Evolutionary conservation across 2,329 filamentous ascomycete genomes (phyloP), one percentile per base, ranked within the genome.

Genomic region (Apiospora saccharicola): DNA sequence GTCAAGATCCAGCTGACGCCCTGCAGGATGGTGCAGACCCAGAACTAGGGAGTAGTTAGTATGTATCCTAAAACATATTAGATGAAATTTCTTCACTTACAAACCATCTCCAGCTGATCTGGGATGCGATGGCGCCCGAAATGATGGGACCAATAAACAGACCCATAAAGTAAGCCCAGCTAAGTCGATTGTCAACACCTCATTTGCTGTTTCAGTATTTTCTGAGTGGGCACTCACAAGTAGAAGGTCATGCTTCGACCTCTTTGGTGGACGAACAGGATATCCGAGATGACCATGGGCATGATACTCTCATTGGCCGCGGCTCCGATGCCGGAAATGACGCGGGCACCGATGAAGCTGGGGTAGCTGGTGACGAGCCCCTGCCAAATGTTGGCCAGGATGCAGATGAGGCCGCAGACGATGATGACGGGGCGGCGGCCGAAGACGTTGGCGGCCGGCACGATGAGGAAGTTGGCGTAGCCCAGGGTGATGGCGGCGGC

Each of bases 71-170:
- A 10, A 37, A 4, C 16, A 22, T 37, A 13, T 10, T 4, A 12
- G 26, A 10, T 19, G 8, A 3, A 19, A 4, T 22, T 16, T 30
- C 53, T 16, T 34, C 26, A 77, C 77, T 76, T 75, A 77, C 76
- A 72, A 82, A 81, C 77, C 79, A 80, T 49, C 80, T 73, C 80
- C 80, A 81, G 16, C 74, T 75, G 47, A 79, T 75, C 24, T 76
- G 75, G 1, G 77, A 74, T 19, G 78, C 79, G 41, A 81, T 80
- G 34, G 77, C 76, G 16, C 80, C 80, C 2, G 80, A 77, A 19
- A 82, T 80, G 51, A 82, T 79, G 37, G 80, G 80, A 0, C 80
- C 80, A 46, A 81, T 77, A 71, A 80, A 80, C 3, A 81, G 72
- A 3, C 79, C 79, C 24, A 80, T 75, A 72, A 81, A 81, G 64